Percentiles rank a stretch among this genome's conserved stretches.
phyloP scores from a whole-genome alignment of 1,284 basidiomycete genomes.

The Apiotrichum siamense region DNA sequence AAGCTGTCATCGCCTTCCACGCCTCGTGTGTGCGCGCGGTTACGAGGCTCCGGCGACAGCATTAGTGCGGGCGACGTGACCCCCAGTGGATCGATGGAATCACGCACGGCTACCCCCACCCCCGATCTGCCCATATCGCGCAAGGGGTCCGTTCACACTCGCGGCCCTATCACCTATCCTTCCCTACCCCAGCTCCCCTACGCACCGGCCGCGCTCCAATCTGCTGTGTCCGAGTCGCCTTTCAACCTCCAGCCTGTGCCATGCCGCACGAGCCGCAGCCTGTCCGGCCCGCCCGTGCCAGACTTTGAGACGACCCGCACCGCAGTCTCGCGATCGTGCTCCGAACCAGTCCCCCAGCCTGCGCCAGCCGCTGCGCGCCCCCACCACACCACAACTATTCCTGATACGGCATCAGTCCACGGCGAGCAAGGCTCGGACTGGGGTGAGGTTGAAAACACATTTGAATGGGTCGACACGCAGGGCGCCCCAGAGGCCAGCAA shows the following conservation, averaged over 20 bases:
- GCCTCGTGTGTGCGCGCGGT: constrained; percentile 4
- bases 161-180: not conserved
- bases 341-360: not conserved
- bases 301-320: not conserved
- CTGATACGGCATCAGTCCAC: constrained; percentile 32
- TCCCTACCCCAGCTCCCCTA: not conserved
- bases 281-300: not conserved
- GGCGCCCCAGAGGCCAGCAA: constrained; percentile 27
- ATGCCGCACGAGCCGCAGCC: constrained; percentile 4
- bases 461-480: constrained; percentile 41
- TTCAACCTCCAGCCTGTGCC: constrained; percentile 20
- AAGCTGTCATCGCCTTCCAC: constrained; percentile 7
- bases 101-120: constrained; percentile 6
- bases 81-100: constrained; percentile 1
- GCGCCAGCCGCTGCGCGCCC: constrained; percentile 8
- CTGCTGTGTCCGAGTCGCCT: constrained; percentile 6
- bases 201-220: constrained; percentile 2
- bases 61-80: not conserved
- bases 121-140: not conserved
- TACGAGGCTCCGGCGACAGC: not conserved
- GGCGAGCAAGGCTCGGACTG: constrained; percentile 45
- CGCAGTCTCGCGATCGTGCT: not conserved
- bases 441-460: constrained; percentile 42
- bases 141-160: not conserved
- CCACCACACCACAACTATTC: constrained; percentile 14